These are phyloP conservation scores for Corallochytrium limacisporum DNA, from an alignment of 78 protist genomes.

Conservation along the genomic window DNA sequence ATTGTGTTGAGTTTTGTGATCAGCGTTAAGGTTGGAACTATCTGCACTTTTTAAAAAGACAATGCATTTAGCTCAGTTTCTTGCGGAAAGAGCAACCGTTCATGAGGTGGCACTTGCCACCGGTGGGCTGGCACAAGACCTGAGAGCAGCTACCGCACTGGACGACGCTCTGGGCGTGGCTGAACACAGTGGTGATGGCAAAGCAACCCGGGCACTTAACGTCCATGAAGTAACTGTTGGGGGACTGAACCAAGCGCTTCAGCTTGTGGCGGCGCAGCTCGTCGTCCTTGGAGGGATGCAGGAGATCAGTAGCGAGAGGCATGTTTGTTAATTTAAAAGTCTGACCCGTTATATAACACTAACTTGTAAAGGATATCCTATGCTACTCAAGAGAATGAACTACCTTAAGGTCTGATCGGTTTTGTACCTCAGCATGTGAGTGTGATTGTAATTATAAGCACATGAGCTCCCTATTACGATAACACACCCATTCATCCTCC, in stretches of 20 bases:
- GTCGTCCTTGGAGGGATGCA: conserved; percentile 68
- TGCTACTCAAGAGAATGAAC: too few relatives aligned
- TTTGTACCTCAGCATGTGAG: too few relatives aligned
- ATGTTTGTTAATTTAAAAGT: neutral
- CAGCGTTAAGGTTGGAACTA: too few relatives aligned
- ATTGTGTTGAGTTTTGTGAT: too few relatives aligned
- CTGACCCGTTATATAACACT: too few relatives aligned
- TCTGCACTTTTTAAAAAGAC: too few relatives aligned
- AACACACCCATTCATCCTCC: too few relatives aligned
- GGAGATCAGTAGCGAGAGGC: conserved; percentile 59
- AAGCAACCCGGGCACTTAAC: conserved; percentile 92
- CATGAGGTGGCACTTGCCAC: conserved; percentile 91
- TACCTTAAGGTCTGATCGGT: too few relatives aligned
- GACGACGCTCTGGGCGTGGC: conserved; percentile 91
- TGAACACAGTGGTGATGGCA: conserved; percentile 60
- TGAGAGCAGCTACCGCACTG: conserved; percentile 82
- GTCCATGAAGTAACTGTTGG: conserved; percentile 96
- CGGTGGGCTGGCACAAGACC: conserved; percentile 95
- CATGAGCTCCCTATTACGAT: too few relatives aligned
- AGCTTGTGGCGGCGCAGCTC: conserved; percentile 88
- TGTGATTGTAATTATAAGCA: too few relatives aligned
- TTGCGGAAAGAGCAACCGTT: conserved; percentile 88
- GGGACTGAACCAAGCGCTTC: conserved; percentile 93
- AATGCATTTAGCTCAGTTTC: conserved; percentile 74
- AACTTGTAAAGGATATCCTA: too few relatives aligned